Base-by-base conservation (phyloP, 179 eudicot species). In the Drosera spatulata region DNA sequence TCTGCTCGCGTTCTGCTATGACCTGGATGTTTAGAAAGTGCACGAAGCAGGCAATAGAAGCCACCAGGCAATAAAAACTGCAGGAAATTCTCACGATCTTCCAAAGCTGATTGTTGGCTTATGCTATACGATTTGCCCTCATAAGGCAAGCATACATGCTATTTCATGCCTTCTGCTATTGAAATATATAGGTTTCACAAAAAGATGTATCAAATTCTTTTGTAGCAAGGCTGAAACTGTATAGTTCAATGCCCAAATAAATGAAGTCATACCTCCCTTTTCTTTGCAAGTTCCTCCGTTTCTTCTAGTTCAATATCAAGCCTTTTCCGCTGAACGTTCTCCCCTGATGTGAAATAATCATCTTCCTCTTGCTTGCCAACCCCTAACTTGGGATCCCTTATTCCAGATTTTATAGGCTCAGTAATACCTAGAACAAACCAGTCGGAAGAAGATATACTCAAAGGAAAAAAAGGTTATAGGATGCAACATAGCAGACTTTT, bases 1-100 rank as follows among this genome's bases (percentile, higher is more conserved):
- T 88, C 68, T 85, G 91, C 91, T 88, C 98, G 56, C 98, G 96
- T 75, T 91, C 98, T 73, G 98, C 98, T 65, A 91, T 66, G 74
- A 91, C 97, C 97, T 91, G 91, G 86, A 86, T 83, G 85, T 84
- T 83, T 82, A 85, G 71, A 82, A 91, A 80, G 81, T 84, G 98
- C 96, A 91, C 77, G 88, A 84, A 88, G 96, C 82, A 82, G 89
- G 94, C 90, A 87, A 88, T 78, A 87, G 91, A 87, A 87, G 83
- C 94, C 96, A 85, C 96, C 97, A 82, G 96, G 91, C 80, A 91
- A 91, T 88, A 91, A 85, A 91, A 91, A 88, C 88, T 83, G 96
- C 89, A 87, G 73, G 89, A 84, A 89, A 86, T 86, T 89, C 91
- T 89, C 95, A 86, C 84, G 80, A 84, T 75, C 94, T 81, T 85